Evolutionary conservation across 257 asterid species (phyloP).

Genomic region (Petunia axillaris): DNA sequence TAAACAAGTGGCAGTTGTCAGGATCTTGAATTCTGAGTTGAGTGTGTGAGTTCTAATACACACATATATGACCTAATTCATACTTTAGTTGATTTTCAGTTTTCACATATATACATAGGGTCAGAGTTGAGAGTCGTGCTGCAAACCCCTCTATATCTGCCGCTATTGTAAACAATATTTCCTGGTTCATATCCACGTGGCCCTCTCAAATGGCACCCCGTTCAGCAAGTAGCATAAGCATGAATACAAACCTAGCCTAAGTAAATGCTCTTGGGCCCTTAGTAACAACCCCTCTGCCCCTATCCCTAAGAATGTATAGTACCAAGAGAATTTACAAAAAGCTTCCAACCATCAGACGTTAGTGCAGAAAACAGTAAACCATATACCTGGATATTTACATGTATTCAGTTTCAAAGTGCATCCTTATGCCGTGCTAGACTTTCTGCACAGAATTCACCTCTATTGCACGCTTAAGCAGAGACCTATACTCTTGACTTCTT

Average conservation of each 20-base stretch:
- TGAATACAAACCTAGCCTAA: not conserved
- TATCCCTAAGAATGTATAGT: not conserved
- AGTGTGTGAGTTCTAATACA: not conserved
- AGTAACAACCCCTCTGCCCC: constrained; percentile 1
- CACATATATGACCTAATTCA: not conserved
- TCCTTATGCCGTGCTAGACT: constrained; percentile 30
- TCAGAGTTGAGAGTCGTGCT: not conserved
- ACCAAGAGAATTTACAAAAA: constrained; percentile 4
- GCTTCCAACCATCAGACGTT: not conserved
- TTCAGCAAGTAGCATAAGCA: not conserved
- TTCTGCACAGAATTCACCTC: constrained; percentile 43
- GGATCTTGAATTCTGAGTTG: not conserved
- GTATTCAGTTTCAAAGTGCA: constrained; percentile 1
- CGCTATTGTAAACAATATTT: not conserved
- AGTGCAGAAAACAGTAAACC: not conserved
- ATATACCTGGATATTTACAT: constrained; percentile 22
- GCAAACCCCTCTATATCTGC: not conserved
- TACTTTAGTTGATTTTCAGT: not conserved
- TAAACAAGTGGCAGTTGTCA: not conserved
- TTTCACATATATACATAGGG: not conserved
- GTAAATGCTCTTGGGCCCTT: not conserved
- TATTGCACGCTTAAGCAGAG: constrained; percentile 61
- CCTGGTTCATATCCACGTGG: not conserved
- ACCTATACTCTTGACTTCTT: constrained; percentile 72
- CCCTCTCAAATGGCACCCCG: not conserved